Evolutionary conservation across 1,139 yeast species (phyloP), one percentile per base, ranked within the genome.

Genomic region (Blastobotrys capitulatus): DNA sequence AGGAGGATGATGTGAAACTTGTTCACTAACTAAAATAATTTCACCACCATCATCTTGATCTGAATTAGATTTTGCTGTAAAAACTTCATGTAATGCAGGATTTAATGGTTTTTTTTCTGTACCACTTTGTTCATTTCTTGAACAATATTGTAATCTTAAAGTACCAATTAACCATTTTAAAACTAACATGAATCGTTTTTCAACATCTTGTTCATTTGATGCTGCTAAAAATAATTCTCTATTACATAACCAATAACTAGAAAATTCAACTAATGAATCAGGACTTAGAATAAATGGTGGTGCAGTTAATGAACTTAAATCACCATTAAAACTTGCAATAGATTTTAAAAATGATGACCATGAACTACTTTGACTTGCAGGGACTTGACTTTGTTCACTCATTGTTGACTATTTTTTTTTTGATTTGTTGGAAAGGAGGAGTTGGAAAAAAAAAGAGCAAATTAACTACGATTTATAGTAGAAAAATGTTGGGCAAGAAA

Each of bases 281-380:
- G 96, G 90, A 9, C 96, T 87, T 55, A 92, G 75, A 60, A 92
- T 92, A 70, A 92, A 92, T n/a, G 98, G 97, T 26, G 98, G 98
- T 1, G 98, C 98, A 1, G 98, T 89, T 63, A 92, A 73, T 1
- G 96, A 83, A 16, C 96, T 86, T 58, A 92, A 73, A 66, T 92
- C 98, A 38, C 98, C 98, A 60, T 90, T 89, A 70, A 87, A 92
- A 13, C 95, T 81, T 38, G 97, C 95, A 61, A 92, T 81, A 49
- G 96, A 87, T 70, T 88, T 87, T 60, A 92, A 76, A 67, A 92
- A 90, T 50, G 59, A 51, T 13, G 60, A 48, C 61, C 61, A 55
- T 9, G 63, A 57, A 15, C 58, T 54, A 20, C 61, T 57, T 41
- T 56, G 60, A 13, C 49, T 44, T 46, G 49, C 43, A 6, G 49